Evolutionary conservation across 495 filamentous ascomycete genomes (phyloP).

Genomic region (Ascobolus immersus): DNA sequence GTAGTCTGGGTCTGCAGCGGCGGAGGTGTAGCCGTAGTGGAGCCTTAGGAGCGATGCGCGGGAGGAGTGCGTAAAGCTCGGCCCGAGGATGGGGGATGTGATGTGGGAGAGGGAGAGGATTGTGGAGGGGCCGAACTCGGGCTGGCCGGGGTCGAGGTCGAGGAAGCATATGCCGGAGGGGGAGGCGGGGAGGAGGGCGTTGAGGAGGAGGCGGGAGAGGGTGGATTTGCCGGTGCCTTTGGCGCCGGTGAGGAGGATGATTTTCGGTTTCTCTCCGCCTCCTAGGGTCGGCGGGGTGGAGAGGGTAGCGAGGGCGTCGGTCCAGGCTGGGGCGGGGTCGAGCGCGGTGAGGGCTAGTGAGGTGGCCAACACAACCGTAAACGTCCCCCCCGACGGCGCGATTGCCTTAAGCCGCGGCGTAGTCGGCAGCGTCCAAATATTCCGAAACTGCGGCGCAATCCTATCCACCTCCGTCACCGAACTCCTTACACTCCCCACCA

Average conservation of each 20-base stretch:
- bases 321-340: slow-evolving; percentile 24
- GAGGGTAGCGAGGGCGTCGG: too few species aligned
- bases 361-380: slow-evolving; percentile 7
- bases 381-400: slow-evolving; percentile 5
- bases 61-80: slow-evolving; percentile 35
- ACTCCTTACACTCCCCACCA: slow-evolving; percentile 20
- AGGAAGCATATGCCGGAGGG: slow-evolving; percentile 26
- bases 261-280: too few species aligned
- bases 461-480: slow-evolving; percentile 25
- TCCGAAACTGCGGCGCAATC: slow-evolving; percentile 30
- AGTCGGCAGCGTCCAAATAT: slow-evolving; percentile 35
- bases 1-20: slow-evolving; percentile 34
- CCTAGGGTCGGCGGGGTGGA: slow-evolving; percentile 19
- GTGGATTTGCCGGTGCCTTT: slow-evolving; percentile 46
- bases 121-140: slow-evolving; percentile 42
- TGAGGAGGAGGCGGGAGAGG: slow-evolving; percentile 33
- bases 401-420: slow-evolving; percentile 11
- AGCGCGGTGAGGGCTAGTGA: slow-evolving; percentile 20
- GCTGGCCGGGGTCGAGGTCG: slow-evolving; percentile 41
- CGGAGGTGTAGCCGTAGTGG: slow-evolving; percentile 30
- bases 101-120: slow-evolving; percentile 35
- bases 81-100: slow-evolving; percentile 30
- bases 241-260: slow-evolving; percentile 31
- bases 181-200: slow-evolving; percentile 29
- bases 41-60: too few species aligned